Conservation (phyloP, 768 basidiomycete species). For the Boletus edulis region DNA sequence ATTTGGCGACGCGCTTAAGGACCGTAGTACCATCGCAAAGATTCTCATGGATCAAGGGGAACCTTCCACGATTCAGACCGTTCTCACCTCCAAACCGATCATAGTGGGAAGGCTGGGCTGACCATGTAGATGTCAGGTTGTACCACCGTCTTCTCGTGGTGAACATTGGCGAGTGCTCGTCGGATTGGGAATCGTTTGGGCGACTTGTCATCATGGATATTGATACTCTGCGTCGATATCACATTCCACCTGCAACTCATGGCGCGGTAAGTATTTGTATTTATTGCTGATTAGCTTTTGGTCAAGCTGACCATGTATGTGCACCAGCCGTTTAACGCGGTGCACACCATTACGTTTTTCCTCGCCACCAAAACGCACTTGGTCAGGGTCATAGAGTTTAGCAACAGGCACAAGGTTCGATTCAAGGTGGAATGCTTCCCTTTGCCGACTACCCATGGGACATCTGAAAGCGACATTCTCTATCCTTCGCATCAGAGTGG, state of each 20-base stretch:
- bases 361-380: constrained; percentile 6
- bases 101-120: not conserved
- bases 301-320: not conserved
- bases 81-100: not conserved
- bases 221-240: constrained; percentile 3
- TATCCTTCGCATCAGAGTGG: not conserved
- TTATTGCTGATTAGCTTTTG: not conserved
- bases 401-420: not conserved
- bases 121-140: constrained; percentile 1
- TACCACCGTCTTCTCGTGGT: constrained; percentile 8
- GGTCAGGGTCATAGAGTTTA: not conserved
- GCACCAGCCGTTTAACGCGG: not conserved
- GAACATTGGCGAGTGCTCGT: constrained; percentile 1
- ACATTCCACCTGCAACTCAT: not conserved
- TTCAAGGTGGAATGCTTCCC: constrained; percentile 10
- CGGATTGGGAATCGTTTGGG: constrained; percentile 1
- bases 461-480: not conserved
- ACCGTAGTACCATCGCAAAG: constrained; percentile 1
- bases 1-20: not conserved
- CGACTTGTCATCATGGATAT: constrained; percentile 2
- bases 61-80: not conserved
- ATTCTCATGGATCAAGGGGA: not conserved
- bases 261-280: not conserved
- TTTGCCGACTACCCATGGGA: not conserved
- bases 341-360: not conserved